Percentiles rank a stretch among this genome's conserved stretches.
These are phyloP conservation scores for Copromyces sp. DNA, from an alignment of 495 filamentous ascomycete genomes.

Conservation along the genomic window DNA sequence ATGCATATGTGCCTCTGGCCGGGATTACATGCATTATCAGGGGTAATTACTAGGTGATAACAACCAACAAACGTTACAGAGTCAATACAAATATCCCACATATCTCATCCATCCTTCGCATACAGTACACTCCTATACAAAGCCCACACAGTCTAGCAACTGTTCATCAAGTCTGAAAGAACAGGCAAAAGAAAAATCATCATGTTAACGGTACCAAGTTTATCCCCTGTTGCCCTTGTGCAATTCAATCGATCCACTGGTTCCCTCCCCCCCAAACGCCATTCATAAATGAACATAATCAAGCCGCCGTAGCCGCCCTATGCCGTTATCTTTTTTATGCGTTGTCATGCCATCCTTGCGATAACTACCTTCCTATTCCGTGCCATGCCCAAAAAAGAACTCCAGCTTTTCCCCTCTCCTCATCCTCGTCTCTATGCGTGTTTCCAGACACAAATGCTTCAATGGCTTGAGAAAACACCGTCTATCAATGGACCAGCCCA, in stretches of 20 bases:
- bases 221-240: neutral
- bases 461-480: neutral
- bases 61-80: neutral
- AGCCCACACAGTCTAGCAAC: neutral
- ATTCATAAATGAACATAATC: neutral
- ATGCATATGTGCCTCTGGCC: too few relatives aligned
- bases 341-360: neutral
- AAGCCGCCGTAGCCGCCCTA: neutral
- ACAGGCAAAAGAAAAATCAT: neutral
- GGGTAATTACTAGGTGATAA: neutral
- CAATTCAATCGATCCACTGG: neutral
- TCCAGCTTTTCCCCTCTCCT: neutral
- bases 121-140: neutral
- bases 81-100: neutral
- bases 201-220: neutral
- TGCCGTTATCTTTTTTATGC: neutral
- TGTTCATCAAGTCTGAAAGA: neutral
- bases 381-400: neutral
- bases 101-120: neutral
- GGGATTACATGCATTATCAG: too few relatives aligned
- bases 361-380: neutral
- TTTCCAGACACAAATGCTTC: neutral
- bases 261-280: neutral
- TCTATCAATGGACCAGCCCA: neutral
- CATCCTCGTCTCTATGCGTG: neutral